Evolutionary conservation across 2,329 filamentous ascomycete species (phyloP).

Genomic region (Trichoderma lentiforme): DNA sequence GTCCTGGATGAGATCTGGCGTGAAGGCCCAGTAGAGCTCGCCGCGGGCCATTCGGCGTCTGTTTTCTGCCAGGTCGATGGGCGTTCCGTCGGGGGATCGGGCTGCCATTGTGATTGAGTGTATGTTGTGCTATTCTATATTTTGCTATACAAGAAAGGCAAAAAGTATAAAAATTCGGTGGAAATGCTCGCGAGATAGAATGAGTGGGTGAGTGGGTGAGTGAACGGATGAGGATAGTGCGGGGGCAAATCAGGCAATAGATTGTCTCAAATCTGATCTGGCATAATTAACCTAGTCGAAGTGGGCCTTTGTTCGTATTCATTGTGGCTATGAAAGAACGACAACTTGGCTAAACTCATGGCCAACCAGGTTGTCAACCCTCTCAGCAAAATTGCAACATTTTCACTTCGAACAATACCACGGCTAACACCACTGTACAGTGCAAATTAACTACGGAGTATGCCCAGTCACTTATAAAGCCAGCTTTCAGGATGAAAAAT

Average conservation of each 20-base stretch:
- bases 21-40: conserved; percentile 70
- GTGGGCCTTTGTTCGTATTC: not conserved
- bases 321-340: not conserved
- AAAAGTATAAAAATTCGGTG: no score
- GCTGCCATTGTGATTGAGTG: conserved; percentile 2
- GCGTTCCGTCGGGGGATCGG: conserved; percentile 9
- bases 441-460: not conserved
- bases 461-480: not conserved
- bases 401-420: no score
- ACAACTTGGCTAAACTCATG: not conserved
- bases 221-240: not conserved
- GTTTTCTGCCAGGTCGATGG: conserved; percentile 45
- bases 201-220: not conserved
- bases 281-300: not conserved
- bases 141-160: not conserved
- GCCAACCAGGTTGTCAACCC: not conserved
- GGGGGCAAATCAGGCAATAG: not conserved
- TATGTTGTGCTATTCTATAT: not conserved
- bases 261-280: not conserved
- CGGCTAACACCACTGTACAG: not conserved
- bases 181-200: not conserved
- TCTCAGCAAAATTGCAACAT: not conserved
- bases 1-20: conserved; percentile 60
- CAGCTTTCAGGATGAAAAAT: not conserved
- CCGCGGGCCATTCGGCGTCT: conserved; percentile 56